Conservation (phyloP, 345 rosid species). For the Salix purpurea region DNA sequence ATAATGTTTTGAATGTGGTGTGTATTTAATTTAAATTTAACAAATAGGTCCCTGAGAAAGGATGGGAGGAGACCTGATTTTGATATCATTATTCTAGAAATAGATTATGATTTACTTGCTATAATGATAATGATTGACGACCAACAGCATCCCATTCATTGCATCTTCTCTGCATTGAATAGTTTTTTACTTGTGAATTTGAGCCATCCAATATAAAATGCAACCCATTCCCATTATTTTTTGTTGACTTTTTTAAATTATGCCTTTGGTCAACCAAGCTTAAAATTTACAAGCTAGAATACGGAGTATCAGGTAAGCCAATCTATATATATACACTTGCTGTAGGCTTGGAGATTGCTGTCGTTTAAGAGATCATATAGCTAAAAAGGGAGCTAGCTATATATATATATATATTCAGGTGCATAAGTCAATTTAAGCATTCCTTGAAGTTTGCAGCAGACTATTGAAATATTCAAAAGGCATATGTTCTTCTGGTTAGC, state of each 20-base stretch:
- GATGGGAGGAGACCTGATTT: not conserved
- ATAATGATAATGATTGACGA: slow-evolving; percentile 18
- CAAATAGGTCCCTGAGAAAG: not conserved
- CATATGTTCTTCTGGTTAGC: too few species aligned
- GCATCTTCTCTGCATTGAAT: slow-evolving; percentile 6
- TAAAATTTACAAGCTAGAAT: not conserved
- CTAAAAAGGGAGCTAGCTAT: too few species aligned
- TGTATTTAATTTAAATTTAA: not conserved
- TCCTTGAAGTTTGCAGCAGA: not conserved
- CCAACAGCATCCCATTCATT: slow-evolving; percentile 13
- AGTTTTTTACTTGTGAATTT: not conserved
- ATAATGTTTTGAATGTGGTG: not conserved
- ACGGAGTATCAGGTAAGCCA: not conserved
- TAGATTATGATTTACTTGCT: not conserved
- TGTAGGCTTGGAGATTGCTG: not conserved
- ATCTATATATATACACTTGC: too few species aligned
- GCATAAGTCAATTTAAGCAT: too few species aligned
- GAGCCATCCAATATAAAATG: slow-evolving; percentile 1
- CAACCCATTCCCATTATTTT: slow-evolving; percentile 7
- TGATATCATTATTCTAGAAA: not conserved
- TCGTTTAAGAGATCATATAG: too few species aligned
- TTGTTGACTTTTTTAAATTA: slow-evolving; percentile 22
- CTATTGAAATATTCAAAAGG: not conserved
- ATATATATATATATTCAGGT: too few species aligned
- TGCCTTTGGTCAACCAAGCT: slow-evolving; percentile 8